phyloP scores from a whole-genome alignment of 2,329 filamentous ascomycete species.

The Helotiales sp. region DNA sequence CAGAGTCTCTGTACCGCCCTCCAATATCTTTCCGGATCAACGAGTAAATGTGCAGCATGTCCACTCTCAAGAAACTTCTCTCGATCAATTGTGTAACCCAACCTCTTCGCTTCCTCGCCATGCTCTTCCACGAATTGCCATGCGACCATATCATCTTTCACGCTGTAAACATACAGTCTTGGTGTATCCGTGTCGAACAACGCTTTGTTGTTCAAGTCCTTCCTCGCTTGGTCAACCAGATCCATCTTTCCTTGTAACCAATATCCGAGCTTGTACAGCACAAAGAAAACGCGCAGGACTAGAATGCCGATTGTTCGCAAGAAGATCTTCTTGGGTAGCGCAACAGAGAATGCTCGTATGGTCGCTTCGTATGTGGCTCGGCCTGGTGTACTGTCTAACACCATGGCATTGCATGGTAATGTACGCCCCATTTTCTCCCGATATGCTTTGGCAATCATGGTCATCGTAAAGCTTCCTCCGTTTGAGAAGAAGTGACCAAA shows the following conservation, averaged over 20 bases:
- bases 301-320: slow-evolving; percentile 12
- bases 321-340: slow-evolving; percentile 28
- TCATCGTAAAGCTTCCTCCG: slow-evolving; percentile 44
- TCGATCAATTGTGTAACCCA: slow-evolving; percentile 20
- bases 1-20: slow-evolving; percentile 25
- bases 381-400: slow-evolving; percentile 49
- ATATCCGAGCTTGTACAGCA: slow-evolving; percentile 4
- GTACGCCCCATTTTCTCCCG: slow-evolving; percentile 32
- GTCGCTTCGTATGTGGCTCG: slow-evolving; percentile 19
- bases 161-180: slow-evolving; percentile 32
- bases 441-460: slow-evolving; percentile 41
- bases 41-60: slow-evolving; percentile 28
- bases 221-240: slow-evolving; percentile 15
- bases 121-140: slow-evolving; percentile 31
- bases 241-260: slow-evolving; percentile 12
- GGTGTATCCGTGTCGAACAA: slow-evolving; percentile 18
- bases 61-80: slow-evolving; percentile 25
- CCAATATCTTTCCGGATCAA: slow-evolving; percentile 28
- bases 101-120: slow-evolving; percentile 23
- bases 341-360: slow-evolving; percentile 25
- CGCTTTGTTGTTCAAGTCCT: slow-evolving; percentile 25
- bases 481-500: slow-evolving; percentile 52
- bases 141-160: slow-evolving; percentile 28
- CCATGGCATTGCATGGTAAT: slow-evolving; percentile 40
- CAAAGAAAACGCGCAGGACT: slow-evolving; percentile 13